Evolutionary conservation across 495 filamentous ascomycete species (phyloP), one percentile per base, ranked within the genome.

Genomic region (Talaromyces stipitatus): DNA sequence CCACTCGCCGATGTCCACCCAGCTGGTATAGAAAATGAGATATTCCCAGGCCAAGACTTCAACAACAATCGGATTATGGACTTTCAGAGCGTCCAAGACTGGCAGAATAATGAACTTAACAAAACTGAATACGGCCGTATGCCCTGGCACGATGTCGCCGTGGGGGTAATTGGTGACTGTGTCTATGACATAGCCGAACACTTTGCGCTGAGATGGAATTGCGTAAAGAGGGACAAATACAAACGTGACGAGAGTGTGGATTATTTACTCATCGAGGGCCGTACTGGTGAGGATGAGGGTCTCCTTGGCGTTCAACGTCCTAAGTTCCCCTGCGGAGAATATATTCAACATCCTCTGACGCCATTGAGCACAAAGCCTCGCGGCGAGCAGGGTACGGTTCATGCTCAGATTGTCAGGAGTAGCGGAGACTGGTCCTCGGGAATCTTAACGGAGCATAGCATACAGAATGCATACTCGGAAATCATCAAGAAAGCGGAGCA

Each of bases 61-160:
- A 95, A 96, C 70, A 90, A 89, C 68, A 96, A 95, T 66, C 88
- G 92, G 4, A 85, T 98, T 63, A 89, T 96, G 88, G 92, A 98
- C 64, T 97, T 97, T 70, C 78, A 96, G 62, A 87, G 83, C 22
- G 94, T 98, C 20, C 65, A 87, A 8, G 87, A 96, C 64, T 97
- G 92, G 92, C 89, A 91, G 68, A 81, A 84, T 47, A 97, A 97
- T 63, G 88, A 95, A 65, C 73, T 97, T n/a, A 88, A 81, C 69
- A 97, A 97, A 73, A 83, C 86, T 0, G 90, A 96, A 30, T 95
- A 88, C 60, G 92, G 91, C 23, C 85, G 92, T 27, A 96, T 97
- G 92, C 92, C 92, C 1, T 97, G 92, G 92, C 92, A 97, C 64
- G 92, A 97, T 66, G 91, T 97, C 2, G 79, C 88, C 4, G 91